Conservation (phyloP, 1,139 yeast genomes). For the Maudiozyma humilis region DNA sequence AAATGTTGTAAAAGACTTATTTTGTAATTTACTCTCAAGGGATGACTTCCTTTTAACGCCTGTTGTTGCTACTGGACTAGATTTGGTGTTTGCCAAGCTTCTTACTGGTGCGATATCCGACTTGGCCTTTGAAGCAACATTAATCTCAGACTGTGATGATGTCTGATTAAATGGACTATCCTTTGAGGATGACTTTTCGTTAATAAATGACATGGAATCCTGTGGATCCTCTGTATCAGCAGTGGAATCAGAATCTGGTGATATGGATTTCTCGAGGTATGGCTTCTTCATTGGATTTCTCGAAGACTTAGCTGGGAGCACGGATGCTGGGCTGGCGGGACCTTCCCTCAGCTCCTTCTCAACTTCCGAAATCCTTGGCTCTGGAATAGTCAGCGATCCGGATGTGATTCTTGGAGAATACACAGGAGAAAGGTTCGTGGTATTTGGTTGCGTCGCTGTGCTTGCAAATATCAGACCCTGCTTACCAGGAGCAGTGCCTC, state of each 20-base stretch:
- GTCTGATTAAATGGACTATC: conserved; percentile 10
- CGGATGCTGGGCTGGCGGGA: conserved; percentile 30
- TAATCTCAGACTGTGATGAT: conserved; percentile 1
- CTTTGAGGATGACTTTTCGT: conserved; percentile 2
- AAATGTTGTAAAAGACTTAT: conserved; percentile 7
- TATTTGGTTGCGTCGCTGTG: conserved; percentile 6
- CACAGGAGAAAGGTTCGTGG: conserved; percentile 4
- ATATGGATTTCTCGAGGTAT: conserved; percentile 11
- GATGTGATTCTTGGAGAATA: conserved; percentile 46
- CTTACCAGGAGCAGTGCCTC: conserved; percentile 8
- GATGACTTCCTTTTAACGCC: conserved; percentile 16
- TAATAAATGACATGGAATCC: conserved; percentile 6
- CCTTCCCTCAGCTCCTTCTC: conserved; percentile 32
- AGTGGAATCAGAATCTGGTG: conserved; percentile 8
- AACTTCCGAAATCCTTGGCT: conserved; percentile 35
- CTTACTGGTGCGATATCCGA: background rate
- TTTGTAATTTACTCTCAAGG: conserved; percentile 17
- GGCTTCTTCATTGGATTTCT: conserved; percentile 33
- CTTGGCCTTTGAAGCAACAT: background rate
- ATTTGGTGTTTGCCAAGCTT: conserved; percentile 1
- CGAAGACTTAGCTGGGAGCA: conserved; percentile 28
- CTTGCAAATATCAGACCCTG: conserved; percentile 11
- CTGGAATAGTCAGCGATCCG: conserved; percentile 50
- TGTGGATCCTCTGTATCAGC: conserved; percentile 9
- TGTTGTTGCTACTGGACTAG: background rate